Percentiles rank a stretch among this genome's conserved stretches.
These are phyloP conservation scores for Austroboletus novae-zelandiae DNA, from an alignment of 1,284 basidiomycete genomes.

Conservation along the genomic window DNA sequence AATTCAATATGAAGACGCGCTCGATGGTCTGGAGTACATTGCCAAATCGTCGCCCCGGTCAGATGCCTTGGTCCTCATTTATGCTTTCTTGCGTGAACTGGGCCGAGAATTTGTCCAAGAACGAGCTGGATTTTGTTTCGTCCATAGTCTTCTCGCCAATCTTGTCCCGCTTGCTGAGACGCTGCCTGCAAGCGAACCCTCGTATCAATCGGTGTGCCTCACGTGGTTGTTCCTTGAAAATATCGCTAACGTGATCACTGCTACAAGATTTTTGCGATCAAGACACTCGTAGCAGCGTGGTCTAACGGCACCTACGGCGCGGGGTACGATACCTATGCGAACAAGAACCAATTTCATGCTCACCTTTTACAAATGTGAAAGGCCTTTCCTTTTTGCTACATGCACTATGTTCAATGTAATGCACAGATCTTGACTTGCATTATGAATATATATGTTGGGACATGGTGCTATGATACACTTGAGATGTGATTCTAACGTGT, in stretches of 20 bases:
- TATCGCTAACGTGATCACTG: background rate
- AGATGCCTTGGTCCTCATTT: conserved; percentile 20
- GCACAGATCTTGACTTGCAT: conserved; percentile 7
- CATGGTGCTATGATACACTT: conserved; percentile 29
- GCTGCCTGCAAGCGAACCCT: conserved; percentile 3
- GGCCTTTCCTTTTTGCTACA: background rate
- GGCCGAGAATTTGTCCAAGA: conserved; percentile 16
- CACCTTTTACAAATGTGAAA: conserved; percentile 4
- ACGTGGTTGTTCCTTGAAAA: background rate
- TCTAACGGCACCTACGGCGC: background rate
- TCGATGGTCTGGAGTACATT: conserved; percentile 9
- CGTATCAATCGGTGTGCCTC: conserved; percentile 16
- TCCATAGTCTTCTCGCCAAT: conserved; percentile 13
- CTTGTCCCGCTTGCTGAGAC: conserved; percentile 3
- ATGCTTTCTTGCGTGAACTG: conserved; percentile 17
- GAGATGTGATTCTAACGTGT: conserved; percentile 21
- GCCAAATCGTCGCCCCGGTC: conserved; percentile 13
- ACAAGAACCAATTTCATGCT: background rate
- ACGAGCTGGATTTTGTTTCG: conserved; percentile 10
- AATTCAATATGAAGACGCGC: conserved; percentile 6
- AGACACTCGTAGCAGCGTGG: conserved; percentile 15
- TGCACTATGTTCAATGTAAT: conserved; percentile 3
- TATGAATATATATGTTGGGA: conserved; percentile 12
- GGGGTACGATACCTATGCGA: conserved; percentile 6
- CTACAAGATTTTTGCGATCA: conserved; percentile 13